A percentile compares a stretch with the other conserved stretches of the same genome.
Conservation (phyloP, 352 stramenopile genomes). For the Globisporangium middletonii region DNA sequence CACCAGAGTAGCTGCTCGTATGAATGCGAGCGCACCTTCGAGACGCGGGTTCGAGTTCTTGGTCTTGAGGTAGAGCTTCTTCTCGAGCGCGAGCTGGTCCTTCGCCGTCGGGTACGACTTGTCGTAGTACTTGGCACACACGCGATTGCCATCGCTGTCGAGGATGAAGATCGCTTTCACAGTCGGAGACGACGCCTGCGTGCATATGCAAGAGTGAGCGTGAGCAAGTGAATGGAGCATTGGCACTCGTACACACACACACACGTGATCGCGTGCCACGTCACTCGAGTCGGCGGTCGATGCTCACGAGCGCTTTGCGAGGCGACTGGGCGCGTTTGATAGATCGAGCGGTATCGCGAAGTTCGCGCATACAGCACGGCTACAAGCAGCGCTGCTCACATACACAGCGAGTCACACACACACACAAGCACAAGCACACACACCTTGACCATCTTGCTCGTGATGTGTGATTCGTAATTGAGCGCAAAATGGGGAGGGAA, state of each 20-base stretch:
- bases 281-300: too few relatives aligned
- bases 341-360: not conserved
- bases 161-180: constrained; percentile 88
- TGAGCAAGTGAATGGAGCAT: not conserved
- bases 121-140: constrained; percentile 92
- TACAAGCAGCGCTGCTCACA: not conserved
- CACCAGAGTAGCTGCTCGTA: not conserved
- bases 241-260: not conserved
- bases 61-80: constrained; percentile 88
- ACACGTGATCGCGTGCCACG: not conserved
- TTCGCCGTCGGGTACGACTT: constrained; percentile 83
- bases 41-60: constrained; percentile 83
- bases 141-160: constrained; percentile 83
- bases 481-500: constrained; percentile 7
- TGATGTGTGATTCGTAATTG: constrained; percentile 1
- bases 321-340: not conserved
- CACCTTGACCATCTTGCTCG: constrained; percentile 59
- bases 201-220: not conserved
- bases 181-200: constrained; percentile 56
- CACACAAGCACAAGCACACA: constrained; percentile 3
- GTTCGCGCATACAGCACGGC: too few relatives aligned
- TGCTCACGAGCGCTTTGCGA: too few relatives aligned
- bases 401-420: constrained; percentile 4
- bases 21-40: constrained; percentile 44
- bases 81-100: constrained; percentile 85